A percentile compares a stretch with the other conserved stretches of the same genome.
These are phyloP conservation scores for Zostera marina DNA, from an alignment of 116 monocot species.

Conservation along the genomic window DNA sequence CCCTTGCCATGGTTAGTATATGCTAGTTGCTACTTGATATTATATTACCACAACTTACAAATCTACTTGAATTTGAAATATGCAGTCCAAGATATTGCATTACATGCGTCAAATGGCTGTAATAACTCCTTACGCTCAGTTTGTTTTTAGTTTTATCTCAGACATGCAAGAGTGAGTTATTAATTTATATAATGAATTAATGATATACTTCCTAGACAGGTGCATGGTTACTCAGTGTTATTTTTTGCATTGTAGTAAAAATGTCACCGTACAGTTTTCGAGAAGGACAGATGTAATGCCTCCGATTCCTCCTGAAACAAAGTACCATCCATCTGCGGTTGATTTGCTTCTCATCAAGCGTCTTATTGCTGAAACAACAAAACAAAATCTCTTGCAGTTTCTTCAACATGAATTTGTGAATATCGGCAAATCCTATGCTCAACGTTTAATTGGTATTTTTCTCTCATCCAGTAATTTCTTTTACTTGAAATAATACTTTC, in stretches of 20 bases:
- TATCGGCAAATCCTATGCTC: conserved; percentile 78
- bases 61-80: background rate
- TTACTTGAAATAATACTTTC: background rate
- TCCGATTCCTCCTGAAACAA: conserved; percentile 87
- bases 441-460: conserved; percentile 80
- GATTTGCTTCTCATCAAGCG: conserved; percentile 95
- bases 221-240: conserved; percentile 7
- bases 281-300: conserved; percentile 97
- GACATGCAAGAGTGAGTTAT: conserved; percentile 58
- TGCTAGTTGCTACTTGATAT: background rate
- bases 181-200: background rate
- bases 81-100: conserved; percentile 95
- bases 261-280: conserved; percentile 62
- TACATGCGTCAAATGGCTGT: conserved; percentile 99
- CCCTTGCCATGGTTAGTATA: background rate
- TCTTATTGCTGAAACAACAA: conserved; percentile 79
- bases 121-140: conserved; percentile 92
- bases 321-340: conserved; percentile 97
- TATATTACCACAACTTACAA: background rate
- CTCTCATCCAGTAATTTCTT: background rate
- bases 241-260: conserved; percentile 38
- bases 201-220: conserved; percentile 1
- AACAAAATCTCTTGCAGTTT: conserved; percentile 80
- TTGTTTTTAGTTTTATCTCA: conserved; percentile 77
- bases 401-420: conserved; percentile 99